Percentiles rank a stretch among this genome's conserved stretches.
phyloP scores from a whole-genome alignment of 768 basidiomycete genomes.

The Boletus rex-veris region DNA sequence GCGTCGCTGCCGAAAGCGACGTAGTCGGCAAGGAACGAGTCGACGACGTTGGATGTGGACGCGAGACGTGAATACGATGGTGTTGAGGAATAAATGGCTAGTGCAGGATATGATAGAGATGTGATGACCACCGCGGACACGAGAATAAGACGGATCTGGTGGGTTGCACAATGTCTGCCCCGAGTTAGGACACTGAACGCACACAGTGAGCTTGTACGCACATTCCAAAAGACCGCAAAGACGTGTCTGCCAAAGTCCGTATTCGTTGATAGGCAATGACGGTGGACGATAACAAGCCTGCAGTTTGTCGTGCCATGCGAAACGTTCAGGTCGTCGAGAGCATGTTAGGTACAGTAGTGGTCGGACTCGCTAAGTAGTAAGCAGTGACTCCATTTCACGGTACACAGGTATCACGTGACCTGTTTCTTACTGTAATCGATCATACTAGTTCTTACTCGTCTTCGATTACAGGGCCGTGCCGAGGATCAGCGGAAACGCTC shows the following conservation, averaged over 20 bases:
- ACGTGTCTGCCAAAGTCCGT: slow-evolving; percentile 41
- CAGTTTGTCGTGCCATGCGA: slow-evolving; percentile 24
- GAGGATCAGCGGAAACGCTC: too few species aligned
- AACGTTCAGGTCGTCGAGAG: slow-evolving; percentile 10
- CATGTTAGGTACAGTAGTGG: slow-evolving; percentile 13
- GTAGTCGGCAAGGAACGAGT: slow-evolving; percentile 54
- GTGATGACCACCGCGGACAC: slow-evolving; percentile 86
- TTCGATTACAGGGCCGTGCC: too few species aligned
- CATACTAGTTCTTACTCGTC: too few species aligned
- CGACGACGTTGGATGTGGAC: slow-evolving; percentile 55
- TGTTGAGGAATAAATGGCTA: slow-evolving; percentile 77
- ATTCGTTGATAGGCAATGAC: slow-evolving; percentile 30
- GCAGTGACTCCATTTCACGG: neutral
- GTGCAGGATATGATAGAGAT: slow-evolving; percentile 86
- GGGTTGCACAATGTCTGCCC: slow-evolving; percentile 79
- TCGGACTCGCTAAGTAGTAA: neutral
- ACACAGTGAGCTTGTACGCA: slow-evolving; percentile 39
- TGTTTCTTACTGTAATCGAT: too few species aligned
- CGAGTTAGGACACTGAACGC: slow-evolving; percentile 6
- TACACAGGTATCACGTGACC: slow-evolving; percentile 18
- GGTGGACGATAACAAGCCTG: slow-evolving; percentile 15
- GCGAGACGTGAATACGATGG: slow-evolving; percentile 57
- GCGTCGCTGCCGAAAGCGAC: slow-evolving; percentile 50
- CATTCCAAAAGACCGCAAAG: slow-evolving; percentile 78
- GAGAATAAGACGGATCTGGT: slow-evolving; percentile 86